Conservation (phyloP, 1,284 basidiomycete genomes). For the Schizopora paradoxa region DNA sequence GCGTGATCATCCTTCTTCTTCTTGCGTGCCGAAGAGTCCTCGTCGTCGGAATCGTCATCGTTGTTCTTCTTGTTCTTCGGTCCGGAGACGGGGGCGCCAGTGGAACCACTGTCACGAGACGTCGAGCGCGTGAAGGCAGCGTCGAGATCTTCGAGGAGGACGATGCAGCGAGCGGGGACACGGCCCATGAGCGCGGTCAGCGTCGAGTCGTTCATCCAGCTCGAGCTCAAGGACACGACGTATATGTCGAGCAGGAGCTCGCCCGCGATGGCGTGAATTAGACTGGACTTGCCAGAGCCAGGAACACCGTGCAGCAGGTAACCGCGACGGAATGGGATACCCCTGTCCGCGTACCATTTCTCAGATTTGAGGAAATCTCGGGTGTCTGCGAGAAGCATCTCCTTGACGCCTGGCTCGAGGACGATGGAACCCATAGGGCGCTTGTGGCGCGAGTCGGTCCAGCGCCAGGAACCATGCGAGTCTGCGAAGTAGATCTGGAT, state of each 20-base stretch:
- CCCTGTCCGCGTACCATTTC: conserved; percentile 54
- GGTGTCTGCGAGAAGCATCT: conserved; percentile 76
- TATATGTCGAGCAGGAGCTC: conserved; percentile 78
- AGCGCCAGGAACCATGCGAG: conserved; percentile 79
- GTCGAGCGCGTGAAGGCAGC: conserved; percentile 66
- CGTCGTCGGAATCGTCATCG: conserved; percentile 27
- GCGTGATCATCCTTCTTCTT: conserved; percentile 49
- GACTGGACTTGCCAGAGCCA: conserved; percentile 75
- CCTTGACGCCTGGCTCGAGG: conserved; percentile 76
- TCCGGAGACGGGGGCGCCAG: conserved; percentile 53
- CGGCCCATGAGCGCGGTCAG: conserved; percentile 75
- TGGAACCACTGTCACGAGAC: conserved; percentile 29
- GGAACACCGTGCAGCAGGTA: conserved; percentile 80
- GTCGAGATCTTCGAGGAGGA: conserved; percentile 80
- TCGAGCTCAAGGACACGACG: conserved; percentile 68
- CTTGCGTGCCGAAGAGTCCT: conserved; percentile 30
- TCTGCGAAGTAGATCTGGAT: conserved; percentile 84
- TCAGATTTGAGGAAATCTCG: conserved; percentile 76
- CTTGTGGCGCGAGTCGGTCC: conserved; percentile 78
- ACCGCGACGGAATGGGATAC: conserved; percentile 78
- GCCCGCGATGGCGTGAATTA: conserved; percentile 81
- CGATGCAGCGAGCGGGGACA: conserved; percentile 76
- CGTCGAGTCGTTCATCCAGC: conserved; percentile 74
- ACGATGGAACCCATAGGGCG: conserved; percentile 76
- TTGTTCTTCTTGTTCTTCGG: conserved; percentile 34